These are phyloP conservation scores for Lasiosphaeria ovina DNA, from an alignment of 495 filamentous ascomycete genomes.

Conservation along the genomic window DNA sequence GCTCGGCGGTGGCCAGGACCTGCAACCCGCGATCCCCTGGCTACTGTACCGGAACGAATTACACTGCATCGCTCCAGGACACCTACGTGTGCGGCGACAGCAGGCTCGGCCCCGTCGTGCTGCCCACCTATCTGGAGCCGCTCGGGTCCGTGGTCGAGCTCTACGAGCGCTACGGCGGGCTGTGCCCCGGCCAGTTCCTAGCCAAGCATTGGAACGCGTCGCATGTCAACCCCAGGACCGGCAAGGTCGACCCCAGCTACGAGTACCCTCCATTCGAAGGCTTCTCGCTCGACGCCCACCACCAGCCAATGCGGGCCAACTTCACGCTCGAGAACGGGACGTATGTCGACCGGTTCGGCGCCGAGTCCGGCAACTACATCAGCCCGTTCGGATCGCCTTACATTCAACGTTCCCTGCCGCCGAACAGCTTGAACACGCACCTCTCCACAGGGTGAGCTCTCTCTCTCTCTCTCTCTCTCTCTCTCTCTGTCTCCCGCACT, in stretches of 20 bases:
- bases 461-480: background rate
- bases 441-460: conserved; percentile 7
- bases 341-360: conserved; percentile 56
- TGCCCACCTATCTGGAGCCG: conserved; percentile 38
- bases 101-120: conserved; percentile 47
- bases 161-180: conserved; percentile 50
- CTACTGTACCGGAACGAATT: conserved; percentile 40
- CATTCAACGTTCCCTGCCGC: conserved; percentile 51
- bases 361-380: conserved; percentile 44
- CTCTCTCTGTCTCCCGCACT: too few relatives aligned
- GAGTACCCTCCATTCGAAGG: conserved; percentile 46
- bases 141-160: conserved; percentile 29
- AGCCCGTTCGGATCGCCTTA: conserved; percentile 51
- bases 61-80: conserved; percentile 18
- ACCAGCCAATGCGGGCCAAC: conserved; percentile 42
- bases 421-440: conserved; percentile 45
- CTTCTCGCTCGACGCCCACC: conserved; percentile 36
- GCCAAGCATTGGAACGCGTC: background rate
- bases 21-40: background rate
- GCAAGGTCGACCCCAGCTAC: conserved; percentile 40
- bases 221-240: background rate
- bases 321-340: conserved; percentile 44
- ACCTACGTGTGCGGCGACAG: conserved; percentile 51
- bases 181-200: conserved; percentile 51
- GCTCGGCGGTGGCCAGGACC: background rate